Conservation (phyloP, 2,329 filamentous ascomycete species). For the Chrysosporium keratinophilum region DNA sequence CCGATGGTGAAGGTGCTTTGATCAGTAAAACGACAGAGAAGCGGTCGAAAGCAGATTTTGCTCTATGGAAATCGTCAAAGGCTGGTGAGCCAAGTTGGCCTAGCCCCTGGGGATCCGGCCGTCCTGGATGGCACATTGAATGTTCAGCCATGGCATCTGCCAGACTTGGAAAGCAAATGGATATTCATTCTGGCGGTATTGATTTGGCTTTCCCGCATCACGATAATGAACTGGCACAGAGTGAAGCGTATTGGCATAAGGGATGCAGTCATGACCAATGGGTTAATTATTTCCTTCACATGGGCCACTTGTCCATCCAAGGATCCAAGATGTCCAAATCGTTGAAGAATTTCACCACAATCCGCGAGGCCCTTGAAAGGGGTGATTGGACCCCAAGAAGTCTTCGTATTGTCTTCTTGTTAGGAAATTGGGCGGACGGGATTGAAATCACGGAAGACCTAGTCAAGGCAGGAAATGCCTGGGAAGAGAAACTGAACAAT, state of each 20-base stretch:
- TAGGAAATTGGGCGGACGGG: slow-evolving; percentile 81
- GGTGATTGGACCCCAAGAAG: slow-evolving; percentile 66
- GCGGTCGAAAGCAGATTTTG: slow-evolving; percentile 71
- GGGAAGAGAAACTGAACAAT: slow-evolving; percentile 70
- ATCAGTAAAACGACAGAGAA: slow-evolving; percentile 54
- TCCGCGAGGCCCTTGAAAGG: slow-evolving; percentile 63
- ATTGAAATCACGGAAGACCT: slow-evolving; percentile 84
- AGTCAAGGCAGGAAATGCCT: slow-evolving; percentile 60
- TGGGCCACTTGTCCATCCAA: slow-evolving; percentile 81
- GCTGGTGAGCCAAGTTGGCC: slow-evolving; percentile 85
- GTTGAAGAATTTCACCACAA: slow-evolving; percentile 91
- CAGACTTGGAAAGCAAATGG: slow-evolving; percentile 72
- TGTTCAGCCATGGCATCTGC: slow-evolving; percentile 93
- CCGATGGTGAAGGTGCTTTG: slow-evolving; percentile 81
- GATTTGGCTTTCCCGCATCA: slow-evolving; percentile 88
- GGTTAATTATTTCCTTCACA: slow-evolving; percentile 94
- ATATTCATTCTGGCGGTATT: slow-evolving; percentile 87
- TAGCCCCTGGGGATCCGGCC: slow-evolving; percentile 74
- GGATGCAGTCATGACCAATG: slow-evolving; percentile 51
- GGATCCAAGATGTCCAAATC: slow-evolving; percentile 95
- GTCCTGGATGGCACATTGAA: slow-evolving; percentile 95
- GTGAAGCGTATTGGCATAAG: slow-evolving; percentile 65
- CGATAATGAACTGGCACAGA: slow-evolving; percentile 85
- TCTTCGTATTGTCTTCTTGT: slow-evolving; percentile 74
- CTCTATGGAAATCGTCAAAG: slow-evolving; percentile 87